Evolutionary conservation across 768 basidiomycete genomes (phyloP).

Genomic region (Boletus rubroflammeus): DNA sequence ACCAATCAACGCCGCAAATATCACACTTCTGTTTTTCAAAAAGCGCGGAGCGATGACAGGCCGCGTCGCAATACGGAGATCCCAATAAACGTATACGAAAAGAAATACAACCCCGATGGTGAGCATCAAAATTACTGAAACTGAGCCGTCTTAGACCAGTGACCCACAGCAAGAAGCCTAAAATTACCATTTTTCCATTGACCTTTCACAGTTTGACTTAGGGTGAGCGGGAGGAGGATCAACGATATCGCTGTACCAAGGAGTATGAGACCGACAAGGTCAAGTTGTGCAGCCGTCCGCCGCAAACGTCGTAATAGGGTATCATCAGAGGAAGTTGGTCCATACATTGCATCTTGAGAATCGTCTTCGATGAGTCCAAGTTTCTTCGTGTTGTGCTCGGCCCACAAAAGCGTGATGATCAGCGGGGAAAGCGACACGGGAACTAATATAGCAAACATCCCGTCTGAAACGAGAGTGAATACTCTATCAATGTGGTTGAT

Average conservation of each 20-base stretch:
- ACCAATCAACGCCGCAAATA: conserved; percentile 57
- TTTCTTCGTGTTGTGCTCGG: conserved; percentile 45
- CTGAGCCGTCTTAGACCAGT: conserved; percentile 28
- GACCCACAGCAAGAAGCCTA: neutral
- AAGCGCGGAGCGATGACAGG: conserved; percentile 65
- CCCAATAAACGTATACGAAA: conserved; percentile 44
- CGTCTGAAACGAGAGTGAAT: conserved; percentile 34
- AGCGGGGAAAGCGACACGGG: conserved; percentile 49
- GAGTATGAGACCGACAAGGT: conserved; percentile 49
- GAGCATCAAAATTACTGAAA: conserved; percentile 51
- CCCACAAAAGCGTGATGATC: conserved; percentile 53
- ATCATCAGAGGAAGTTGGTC: neutral
- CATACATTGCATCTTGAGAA: neutral
- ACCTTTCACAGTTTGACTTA: conserved; percentile 37
- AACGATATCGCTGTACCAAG: conserved; percentile 48
- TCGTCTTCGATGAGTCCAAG: conserved; percentile 23
- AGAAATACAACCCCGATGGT: conserved; percentile 43
- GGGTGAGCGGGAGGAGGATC: conserved; percentile 54
- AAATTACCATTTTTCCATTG: conserved; percentile 44
- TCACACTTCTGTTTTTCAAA: conserved; percentile 53
- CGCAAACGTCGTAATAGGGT: conserved; percentile 8
- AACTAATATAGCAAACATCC: conserved; percentile 56
- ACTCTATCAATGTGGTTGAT: neutral
- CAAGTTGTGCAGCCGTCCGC: conserved; percentile 36
- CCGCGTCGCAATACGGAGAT: conserved; percentile 46